Evolutionary conservation across 257 asterid genomes (phyloP).

Genomic region (Primulina huaijiensis): DNA sequence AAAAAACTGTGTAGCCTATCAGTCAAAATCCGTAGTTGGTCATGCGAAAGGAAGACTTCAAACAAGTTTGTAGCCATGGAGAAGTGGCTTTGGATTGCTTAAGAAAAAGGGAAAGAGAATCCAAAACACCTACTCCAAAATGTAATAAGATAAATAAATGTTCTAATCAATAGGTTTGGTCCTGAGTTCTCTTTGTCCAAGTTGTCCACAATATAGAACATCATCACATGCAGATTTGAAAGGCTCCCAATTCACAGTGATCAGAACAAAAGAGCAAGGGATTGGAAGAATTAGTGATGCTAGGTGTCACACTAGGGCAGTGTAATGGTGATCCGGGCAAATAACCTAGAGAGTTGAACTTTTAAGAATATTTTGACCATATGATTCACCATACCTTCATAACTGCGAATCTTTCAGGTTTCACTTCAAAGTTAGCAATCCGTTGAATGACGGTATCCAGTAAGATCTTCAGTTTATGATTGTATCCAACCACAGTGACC

Average conservation of each 20-base stretch:
- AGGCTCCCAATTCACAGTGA: background rate
- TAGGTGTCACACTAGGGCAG: background rate
- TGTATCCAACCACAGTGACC: slow-evolving; percentile 89
- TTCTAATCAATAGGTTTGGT: too few species aligned
- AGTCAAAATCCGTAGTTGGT: too few species aligned
- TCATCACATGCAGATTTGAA: too few species aligned
- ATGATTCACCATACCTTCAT: slow-evolving; percentile 62
- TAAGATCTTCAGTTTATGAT: slow-evolving; percentile 75
- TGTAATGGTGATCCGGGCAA: background rate
- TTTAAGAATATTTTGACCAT: slow-evolving; percentile 13
- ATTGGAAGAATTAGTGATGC: background rate
- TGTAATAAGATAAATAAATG: too few species aligned
- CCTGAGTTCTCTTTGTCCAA: too few species aligned
- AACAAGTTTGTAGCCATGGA: too few species aligned
- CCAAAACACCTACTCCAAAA: too few species aligned
- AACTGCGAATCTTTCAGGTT: slow-evolving; percentile 85
- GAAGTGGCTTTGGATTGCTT: too few species aligned
- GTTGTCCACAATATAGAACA: too few species aligned
- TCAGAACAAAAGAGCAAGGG: background rate
- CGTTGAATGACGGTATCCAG: slow-evolving; percentile 69
- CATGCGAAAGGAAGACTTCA: too few species aligned
- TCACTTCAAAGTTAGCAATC: slow-evolving; percentile 81
- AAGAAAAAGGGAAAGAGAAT: too few species aligned
- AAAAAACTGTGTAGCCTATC: too few species aligned
- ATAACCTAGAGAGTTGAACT: slow-evolving; percentile 21